These are phyloP conservation scores for Aureobasidium subglaciale DNA, from an alignment of 2,329 filamentous ascomycete species.

Conservation along the genomic window DNA sequence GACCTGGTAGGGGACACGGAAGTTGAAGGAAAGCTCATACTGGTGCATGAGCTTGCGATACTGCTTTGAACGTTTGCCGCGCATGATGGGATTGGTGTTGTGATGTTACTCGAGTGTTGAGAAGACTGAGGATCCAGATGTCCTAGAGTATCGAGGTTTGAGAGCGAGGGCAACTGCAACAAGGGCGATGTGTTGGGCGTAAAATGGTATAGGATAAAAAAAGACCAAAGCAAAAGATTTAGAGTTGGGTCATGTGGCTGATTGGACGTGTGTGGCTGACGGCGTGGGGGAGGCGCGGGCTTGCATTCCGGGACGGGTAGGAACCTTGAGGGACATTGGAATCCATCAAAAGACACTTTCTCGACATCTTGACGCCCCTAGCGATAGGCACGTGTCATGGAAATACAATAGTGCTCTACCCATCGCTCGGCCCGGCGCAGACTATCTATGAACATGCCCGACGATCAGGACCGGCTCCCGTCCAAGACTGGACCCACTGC, in stretches of 20 bases:
- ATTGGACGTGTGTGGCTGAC: background rate
- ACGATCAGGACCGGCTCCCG: background rate
- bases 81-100: constrained; percentile 44
- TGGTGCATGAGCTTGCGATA: constrained; percentile 92
- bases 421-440: background rate
- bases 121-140: background rate
- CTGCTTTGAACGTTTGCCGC: constrained; percentile 63
- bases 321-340: background rate
- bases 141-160: background rate
- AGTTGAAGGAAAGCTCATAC: constrained; percentile 79
- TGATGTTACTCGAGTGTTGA: background rate
- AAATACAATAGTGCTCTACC: background rate
- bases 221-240: background rate
- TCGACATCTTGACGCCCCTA: background rate
- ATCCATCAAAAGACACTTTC: no score
- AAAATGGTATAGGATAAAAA: background rate
- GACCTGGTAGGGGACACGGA: constrained; percentile 91
- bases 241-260: background rate
- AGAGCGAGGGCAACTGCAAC: background rate
- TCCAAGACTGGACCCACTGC: background rate
- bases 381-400: constrained; percentile 4
- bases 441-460: background rate
- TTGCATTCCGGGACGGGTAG: background rate
- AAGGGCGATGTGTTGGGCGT: background rate
- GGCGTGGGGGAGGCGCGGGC: background rate